Evolutionary conservation across 78 protist genomes (phyloP).

Genomic region (Dictyostelium discoideum): dicty_2.7 NC_007089.4:2448501-2449000

Average conservation of each 20-base stretch:
- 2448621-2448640: conserved; percentile 89
- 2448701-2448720: conserved; percentile 96
- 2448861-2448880: conserved; percentile 72
- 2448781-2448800: background rate
- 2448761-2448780: background rate
- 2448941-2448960: conserved; percentile 90
- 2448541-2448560: conserved; percentile 85
- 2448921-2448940: conserved; percentile 96
- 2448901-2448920: conserved; percentile 95
- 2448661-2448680: conserved; percentile 49
- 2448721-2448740: conserved; percentile 80
- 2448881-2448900: conserved; percentile 89
- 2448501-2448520: conserved; percentile 60
- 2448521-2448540: conserved; percentile 54
- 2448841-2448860: conserved; percentile 20
- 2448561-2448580: conserved; percentile 67
- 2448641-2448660: conserved; percentile 91
- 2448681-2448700: conserved; percentile 77
- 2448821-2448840: background rate
- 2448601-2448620: conserved; percentile 87
- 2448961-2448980: conserved; percentile 19
- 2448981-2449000: background rate
- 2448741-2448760: conserved; percentile 78
- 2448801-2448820: background rate
- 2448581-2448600: background rate